These are phyloP conservation scores for Blastocystis sp. DNA, from an alignment of 352 stramenopile genomes.

Conservation along the genomic window DNA sequence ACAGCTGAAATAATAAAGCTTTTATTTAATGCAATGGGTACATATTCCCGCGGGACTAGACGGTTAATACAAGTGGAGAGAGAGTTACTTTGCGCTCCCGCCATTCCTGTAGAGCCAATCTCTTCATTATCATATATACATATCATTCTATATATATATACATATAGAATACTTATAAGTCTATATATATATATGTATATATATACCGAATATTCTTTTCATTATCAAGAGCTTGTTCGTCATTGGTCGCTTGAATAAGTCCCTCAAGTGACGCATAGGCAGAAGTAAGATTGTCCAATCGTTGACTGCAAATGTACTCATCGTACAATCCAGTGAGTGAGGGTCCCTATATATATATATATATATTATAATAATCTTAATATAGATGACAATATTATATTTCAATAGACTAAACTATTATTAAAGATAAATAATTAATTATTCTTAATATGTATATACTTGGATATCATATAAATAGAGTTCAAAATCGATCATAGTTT, in stretches of 20 bases:
- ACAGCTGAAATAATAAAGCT: constrained; percentile 38
- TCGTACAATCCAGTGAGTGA: constrained; percentile 66
- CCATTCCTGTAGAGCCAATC: constrained; percentile 66
- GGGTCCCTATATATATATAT: too few species aligned
- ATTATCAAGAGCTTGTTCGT: constrained; percentile 43
- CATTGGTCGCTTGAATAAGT: constrained; percentile 42
- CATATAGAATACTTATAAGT: constrained; percentile 47
- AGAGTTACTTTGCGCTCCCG: constrained; percentile 55
- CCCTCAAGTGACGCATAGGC: constrained; percentile 56
- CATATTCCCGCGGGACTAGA: neutral
- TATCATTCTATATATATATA: constrained; percentile 47
- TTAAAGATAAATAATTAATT: too few species aligned
- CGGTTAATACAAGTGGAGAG: constrained; percentile 4
- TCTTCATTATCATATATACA: constrained; percentile 95
- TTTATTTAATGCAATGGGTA: constrained; percentile 26
- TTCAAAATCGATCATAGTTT: constrained; percentile 21
- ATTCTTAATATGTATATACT: too few species aligned
- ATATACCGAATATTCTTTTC: constrained; percentile 56
- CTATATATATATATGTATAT: neutral
- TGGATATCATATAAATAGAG: constrained; percentile 31
- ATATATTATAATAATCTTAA: too few species aligned
- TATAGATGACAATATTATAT: too few species aligned
- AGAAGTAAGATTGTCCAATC: constrained; percentile 84
- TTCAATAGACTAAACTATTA: too few species aligned
- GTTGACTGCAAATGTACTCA: constrained; percentile 83